phyloP scores from a whole-genome alignment of 2,329 filamentous ascomycete genomes.

The Bretziella fagacearum region DNA sequence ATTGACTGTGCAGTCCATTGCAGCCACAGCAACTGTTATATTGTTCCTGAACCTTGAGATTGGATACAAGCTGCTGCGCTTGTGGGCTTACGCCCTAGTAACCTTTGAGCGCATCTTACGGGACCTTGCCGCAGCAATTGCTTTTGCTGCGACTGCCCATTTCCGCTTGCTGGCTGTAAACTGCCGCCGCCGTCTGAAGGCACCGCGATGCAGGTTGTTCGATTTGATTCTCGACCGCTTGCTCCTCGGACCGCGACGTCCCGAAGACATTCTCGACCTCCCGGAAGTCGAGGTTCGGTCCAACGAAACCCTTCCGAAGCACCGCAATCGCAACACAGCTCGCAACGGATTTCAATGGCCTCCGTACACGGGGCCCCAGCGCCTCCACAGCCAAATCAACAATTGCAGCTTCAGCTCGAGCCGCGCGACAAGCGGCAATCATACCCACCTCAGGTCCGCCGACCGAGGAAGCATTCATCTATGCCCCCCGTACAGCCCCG shows the following conservation, averaged over 20 bases:
- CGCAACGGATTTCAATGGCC: not conserved
- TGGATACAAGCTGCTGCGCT: constrained; percentile 12
- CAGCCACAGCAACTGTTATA: constrained; percentile 11
- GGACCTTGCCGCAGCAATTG: constrained; percentile 9
- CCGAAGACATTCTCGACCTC: constrained; percentile 12
- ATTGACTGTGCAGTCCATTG: constrained; percentile 10
- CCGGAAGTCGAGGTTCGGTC: constrained; percentile 8
- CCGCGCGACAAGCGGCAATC: not conserved
- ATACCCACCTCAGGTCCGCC: constrained; percentile 11
- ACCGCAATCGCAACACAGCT: not conserved
- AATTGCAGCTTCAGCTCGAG: not conserved
- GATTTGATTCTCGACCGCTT: constrained; percentile 11
- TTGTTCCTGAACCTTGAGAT: constrained; percentile 14
- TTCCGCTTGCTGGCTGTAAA: constrained; percentile 5
- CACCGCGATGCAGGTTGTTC: constrained; percentile 9
- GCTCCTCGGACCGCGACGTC: constrained; percentile 12
- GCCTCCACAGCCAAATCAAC: not conserved
- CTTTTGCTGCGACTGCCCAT: constrained; percentile 7
- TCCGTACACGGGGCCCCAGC: not conserved
- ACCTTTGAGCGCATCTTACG: constrained; percentile 13
- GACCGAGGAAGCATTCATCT: constrained; percentile 8
- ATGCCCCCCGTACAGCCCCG: constrained; percentile 14
- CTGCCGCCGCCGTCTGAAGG: not conserved
- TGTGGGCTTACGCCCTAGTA: constrained; percentile 13
- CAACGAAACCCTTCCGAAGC: not conserved